Evolutionary conservation across 2,329 filamentous ascomycete species (phyloP).

Genomic region (Cytospora schulzeri): DNA sequence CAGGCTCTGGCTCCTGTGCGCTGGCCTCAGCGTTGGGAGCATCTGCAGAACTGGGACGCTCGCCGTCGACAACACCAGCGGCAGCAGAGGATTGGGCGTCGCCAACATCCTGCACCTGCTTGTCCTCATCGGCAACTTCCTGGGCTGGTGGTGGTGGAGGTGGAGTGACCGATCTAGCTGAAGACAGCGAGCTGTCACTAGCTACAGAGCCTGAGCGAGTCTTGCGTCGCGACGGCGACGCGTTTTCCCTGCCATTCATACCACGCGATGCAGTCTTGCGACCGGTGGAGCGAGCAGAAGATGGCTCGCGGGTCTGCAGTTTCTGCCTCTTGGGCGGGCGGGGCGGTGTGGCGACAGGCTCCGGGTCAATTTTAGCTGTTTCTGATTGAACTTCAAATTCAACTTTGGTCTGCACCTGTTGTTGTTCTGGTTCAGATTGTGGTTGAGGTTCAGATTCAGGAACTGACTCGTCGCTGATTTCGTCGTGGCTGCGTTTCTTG

Average conservation of each 20-base stretch:
- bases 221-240: slow-evolving; percentile 32
- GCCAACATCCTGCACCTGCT: slow-evolving; percentile 12
- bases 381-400: slow-evolving; percentile 16
- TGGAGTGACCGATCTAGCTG: slow-evolving; percentile 36
- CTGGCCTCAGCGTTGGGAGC: background rate
- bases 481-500: slow-evolving; percentile 21
- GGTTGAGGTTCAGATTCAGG: slow-evolving; percentile 22
- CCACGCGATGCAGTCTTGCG: slow-evolving; percentile 27
- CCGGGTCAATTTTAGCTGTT: slow-evolving; percentile 18
- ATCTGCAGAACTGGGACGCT: slow-evolving; percentile 12
- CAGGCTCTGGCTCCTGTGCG: slow-evolving; percentile 17
- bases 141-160: slow-evolving; percentile 28
- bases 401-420: slow-evolving; percentile 6
- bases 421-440: slow-evolving; percentile 21
- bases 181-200: slow-evolving; percentile 40
- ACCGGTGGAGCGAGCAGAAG: slow-evolving; percentile 12
- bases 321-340: slow-evolving; percentile 29
- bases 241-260: slow-evolving; percentile 30
- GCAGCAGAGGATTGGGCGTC: background rate
- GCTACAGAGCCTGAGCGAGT: slow-evolving; percentile 33
- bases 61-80: background rate
- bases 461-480: slow-evolving; percentile 23
- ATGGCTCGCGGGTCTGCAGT: slow-evolving; percentile 25
- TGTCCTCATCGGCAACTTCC: slow-evolving; percentile 26
- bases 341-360: slow-evolving; percentile 28